Percentiles rank a stretch among this genome's conserved stretches.
phyloP scores from a whole-genome alignment of 2,329 filamentous ascomycete species.

The Fusarium miscanthi region DNA sequence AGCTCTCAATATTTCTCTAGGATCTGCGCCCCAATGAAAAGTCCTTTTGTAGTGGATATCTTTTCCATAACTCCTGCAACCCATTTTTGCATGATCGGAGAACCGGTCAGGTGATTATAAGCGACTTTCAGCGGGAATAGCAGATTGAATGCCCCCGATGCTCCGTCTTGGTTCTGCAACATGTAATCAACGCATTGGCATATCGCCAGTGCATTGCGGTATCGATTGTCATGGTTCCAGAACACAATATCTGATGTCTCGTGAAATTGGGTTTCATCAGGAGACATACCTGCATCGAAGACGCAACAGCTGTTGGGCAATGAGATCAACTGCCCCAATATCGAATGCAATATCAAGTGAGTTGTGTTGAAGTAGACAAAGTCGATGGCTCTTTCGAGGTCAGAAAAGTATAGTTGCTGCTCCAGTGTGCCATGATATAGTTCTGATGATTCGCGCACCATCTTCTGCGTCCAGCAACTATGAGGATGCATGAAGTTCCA shows the following conservation, averaged over 20 bases:
- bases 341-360: neutral
- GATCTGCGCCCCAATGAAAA: neutral
- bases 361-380: neutral
- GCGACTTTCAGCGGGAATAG: neutral
- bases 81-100: neutral
- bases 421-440: neutral
- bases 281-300: neutral
- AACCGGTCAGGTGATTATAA: neutral
- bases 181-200: neutral
- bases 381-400: neutral
- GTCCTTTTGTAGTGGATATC: neutral
- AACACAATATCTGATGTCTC: neutral
- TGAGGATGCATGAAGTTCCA: neutral
- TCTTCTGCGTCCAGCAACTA: neutral
- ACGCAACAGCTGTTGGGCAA: too few relatives aligned
- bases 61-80: neutral
- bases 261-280: accelerated
- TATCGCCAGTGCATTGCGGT: neutral
- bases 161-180: neutral
- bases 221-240: neutral
- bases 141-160: neutral
- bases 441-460: accelerated
- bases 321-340: neutral
- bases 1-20: neutral
- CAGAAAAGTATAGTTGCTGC: neutral